Conservation (phyloP, 257 asterid genomes). For the Solanum verrucosum region DNA sequence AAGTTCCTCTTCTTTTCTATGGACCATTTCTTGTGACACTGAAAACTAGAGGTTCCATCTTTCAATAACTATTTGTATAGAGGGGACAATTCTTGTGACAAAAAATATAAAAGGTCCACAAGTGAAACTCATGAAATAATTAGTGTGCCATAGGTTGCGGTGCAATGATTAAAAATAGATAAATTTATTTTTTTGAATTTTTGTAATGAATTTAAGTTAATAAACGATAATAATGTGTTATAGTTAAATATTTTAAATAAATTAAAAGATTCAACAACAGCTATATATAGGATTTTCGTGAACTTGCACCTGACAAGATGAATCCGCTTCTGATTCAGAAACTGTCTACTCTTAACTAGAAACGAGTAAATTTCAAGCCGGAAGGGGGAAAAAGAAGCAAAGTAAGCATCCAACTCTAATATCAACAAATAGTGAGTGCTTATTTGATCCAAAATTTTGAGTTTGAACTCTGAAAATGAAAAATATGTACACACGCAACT, state of each 20-base stretch:
- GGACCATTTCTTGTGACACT: background rate
- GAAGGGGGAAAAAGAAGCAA: background rate
- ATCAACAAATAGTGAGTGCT: background rate
- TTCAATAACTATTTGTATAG: background rate
- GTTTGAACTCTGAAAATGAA: background rate
- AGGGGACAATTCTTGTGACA: background rate
- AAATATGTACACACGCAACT: too few relatives aligned
- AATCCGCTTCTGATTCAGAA: too few relatives aligned
- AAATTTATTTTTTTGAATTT: too few relatives aligned
- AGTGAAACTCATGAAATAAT: background rate
- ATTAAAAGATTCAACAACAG: too few relatives aligned
- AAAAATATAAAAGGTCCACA: background rate
- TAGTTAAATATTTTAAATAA: too few relatives aligned
- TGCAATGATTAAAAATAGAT: too few relatives aligned
- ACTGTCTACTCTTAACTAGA: background rate
- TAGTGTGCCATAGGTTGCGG: background rate
- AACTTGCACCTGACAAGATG: background rate
- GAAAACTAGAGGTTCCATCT: background rate
- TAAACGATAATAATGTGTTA: too few relatives aligned
- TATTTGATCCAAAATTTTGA: too few relatives aligned
- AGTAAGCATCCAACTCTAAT: background rate
- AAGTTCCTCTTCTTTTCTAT: background rate
- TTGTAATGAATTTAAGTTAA: too few relatives aligned
- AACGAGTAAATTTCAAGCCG: background rate
- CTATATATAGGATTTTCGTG: background rate